These are phyloP conservation scores for Penicillium soppii DNA, from an alignment of 495 filamentous ascomycete genomes.

Conservation along the genomic window DNA sequence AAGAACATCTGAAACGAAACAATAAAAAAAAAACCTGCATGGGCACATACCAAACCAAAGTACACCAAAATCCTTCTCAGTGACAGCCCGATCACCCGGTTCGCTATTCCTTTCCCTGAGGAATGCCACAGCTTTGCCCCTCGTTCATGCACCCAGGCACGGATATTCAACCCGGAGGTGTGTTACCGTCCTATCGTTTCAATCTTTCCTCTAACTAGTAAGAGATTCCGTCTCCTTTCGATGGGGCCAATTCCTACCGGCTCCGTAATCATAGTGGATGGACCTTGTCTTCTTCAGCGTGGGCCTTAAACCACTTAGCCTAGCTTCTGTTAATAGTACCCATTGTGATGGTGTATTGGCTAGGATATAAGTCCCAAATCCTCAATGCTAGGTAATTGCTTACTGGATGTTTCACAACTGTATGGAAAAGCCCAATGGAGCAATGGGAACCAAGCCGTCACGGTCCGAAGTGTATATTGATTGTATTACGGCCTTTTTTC, in stretches of 20 bases:
- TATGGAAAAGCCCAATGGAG: conserved; percentile 8
- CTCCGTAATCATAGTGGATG: too few species aligned
- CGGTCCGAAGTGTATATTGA: not conserved
- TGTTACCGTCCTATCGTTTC: conserved; percentile 2
- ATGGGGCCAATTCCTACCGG: conserved; percentile 6
- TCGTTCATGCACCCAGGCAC: conserved; percentile 20
- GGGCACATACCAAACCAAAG: not conserved
- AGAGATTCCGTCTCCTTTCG: not conserved
- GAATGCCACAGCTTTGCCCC: conserved; percentile 12
- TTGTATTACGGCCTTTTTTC: not conserved
- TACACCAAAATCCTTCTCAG: not conserved
- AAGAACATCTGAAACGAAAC: conserved; percentile 2
- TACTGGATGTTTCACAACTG: conserved; percentile 11
- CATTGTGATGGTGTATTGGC: too few species aligned
- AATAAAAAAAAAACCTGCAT: not conserved
- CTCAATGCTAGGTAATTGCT: too few species aligned
- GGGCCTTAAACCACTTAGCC: too few species aligned
- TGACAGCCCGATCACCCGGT: not conserved
- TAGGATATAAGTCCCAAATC: too few species aligned
- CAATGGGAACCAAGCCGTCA: not conserved
- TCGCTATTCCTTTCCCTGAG: not conserved
- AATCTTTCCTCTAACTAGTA: not conserved
- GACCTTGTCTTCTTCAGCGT: too few species aligned
- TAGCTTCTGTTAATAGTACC: too few species aligned
- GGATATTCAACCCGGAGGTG: conserved; percentile 7